A percentile compares a stretch with the other conserved stretches of the same genome.
Evolutionary conservation across 176 grass and related monocot genomes (phyloP).

Genomic region (Calamus simplicifolius): DNA sequence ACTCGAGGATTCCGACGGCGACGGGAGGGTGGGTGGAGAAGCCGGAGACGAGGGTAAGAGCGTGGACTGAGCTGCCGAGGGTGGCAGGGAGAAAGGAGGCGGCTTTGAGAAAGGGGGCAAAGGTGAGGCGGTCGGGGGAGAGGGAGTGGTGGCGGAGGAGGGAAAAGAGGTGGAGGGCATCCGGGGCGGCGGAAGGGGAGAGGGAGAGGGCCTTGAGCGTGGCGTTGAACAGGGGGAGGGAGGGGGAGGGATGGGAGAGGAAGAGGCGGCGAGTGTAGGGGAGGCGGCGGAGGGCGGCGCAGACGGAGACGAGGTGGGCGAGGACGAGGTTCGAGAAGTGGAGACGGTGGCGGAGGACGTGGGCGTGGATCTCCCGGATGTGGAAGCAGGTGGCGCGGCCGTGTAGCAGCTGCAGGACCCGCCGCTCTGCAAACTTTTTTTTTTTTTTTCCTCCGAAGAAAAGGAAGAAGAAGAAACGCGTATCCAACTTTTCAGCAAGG

Average conservation of each 20-base stretch:
- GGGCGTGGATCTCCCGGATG: constrained; percentile 33
- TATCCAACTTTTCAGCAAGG: too few relatives aligned
- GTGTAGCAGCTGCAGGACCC: constrained; percentile 48
- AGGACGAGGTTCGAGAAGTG: constrained; percentile 12
- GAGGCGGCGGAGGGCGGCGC: constrained; percentile 23
- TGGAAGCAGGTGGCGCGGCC: constrained; percentile 8
- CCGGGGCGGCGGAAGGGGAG: constrained; percentile 11
- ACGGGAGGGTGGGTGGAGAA: constrained; percentile 37
- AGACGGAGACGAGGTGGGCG: constrained; percentile 33
- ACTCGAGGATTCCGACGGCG: constrained; percentile 30
- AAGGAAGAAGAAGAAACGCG: too few relatives aligned
- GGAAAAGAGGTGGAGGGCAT: constrained; percentile 24
- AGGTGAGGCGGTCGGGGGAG: constrained; percentile 3
- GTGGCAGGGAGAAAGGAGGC: constrained; percentile 7
- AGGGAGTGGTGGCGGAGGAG: constrained; percentile 20
- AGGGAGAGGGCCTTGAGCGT: constrained; percentile 32
- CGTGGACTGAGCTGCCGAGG: constrained; percentile 30
- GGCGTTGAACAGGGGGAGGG: constrained; percentile 40
- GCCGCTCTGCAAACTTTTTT: too few relatives aligned
- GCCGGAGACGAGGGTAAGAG: constrained; percentile 31
- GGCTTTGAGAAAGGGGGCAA: constrained; percentile 31
- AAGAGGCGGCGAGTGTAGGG: constrained; percentile 12
- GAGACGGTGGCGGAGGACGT: constrained; percentile 35
- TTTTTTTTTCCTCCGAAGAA: too few relatives aligned
- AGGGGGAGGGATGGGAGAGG: constrained; percentile 14